Conservation (phyloP, 306 rosid species). For the Rosa chinensis region DNA sequence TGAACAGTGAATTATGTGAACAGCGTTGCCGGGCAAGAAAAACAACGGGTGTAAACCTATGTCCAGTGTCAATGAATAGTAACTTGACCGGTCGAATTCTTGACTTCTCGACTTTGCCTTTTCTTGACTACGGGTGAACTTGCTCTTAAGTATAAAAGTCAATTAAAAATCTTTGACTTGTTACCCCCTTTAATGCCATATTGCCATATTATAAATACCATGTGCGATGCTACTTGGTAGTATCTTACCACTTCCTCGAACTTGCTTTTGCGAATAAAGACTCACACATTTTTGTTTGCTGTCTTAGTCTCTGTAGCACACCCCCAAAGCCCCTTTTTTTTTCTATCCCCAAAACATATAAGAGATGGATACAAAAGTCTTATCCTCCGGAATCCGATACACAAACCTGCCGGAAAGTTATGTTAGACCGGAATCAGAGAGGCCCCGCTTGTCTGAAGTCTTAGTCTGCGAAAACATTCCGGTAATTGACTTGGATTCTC, state of each 20-base stretch:
- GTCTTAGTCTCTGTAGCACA: neutral
- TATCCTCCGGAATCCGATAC: constrained; percentile 55
- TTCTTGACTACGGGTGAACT: too few species aligned
- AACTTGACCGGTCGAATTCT: too few species aligned
- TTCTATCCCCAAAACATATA: neutral
- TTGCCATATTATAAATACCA: neutral
- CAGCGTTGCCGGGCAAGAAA: too few species aligned
- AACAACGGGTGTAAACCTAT: too few species aligned
- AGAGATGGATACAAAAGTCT: constrained; percentile 53
- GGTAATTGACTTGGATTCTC: constrained; percentile 56
- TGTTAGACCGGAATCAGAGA: constrained; percentile 75
- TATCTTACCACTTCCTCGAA: neutral
- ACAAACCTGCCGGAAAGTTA: constrained; percentile 64
- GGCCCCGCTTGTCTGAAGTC: constrained; percentile 69
- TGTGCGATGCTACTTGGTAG: neutral
- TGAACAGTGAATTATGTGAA: too few species aligned
- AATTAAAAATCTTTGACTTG: neutral
- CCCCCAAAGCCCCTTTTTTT: neutral
- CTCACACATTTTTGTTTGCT: neutral
- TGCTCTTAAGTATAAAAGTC: neutral
- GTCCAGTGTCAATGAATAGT: too few species aligned
- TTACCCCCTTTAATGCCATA: neutral
- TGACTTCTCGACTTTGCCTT: too few species aligned
- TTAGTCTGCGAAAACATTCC: constrained; percentile 64
- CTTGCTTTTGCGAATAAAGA: neutral